A percentile compares a stretch with the other conserved stretches of the same genome.
These are phyloP conservation scores for Podaxis rugospora DNA, from an alignment of 768 basidiomycete genomes.

Conservation along the genomic window DNA sequence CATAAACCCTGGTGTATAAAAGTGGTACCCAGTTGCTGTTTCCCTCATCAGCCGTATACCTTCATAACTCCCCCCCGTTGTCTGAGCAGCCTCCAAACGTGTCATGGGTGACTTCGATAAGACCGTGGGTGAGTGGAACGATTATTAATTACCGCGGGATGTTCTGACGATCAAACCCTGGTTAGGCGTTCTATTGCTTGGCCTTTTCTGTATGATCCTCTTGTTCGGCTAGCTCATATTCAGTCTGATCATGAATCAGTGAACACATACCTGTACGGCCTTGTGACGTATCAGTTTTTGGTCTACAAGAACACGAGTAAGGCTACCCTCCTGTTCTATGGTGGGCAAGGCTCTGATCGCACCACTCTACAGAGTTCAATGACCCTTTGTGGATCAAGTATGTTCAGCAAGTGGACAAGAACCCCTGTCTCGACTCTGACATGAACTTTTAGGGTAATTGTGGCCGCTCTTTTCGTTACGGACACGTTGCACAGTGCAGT, in stretches of 20 bases:
- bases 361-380: conserved; percentile 25
- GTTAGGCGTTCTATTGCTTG: conserved; percentile 27
- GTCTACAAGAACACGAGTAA: conserved; percentile 26
- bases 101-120: conserved; percentile 21
- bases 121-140: conserved; percentile 3
- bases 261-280: conserved; percentile 27
- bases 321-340: not conserved
- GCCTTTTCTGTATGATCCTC: conserved; percentile 23
- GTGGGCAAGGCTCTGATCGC: conserved; percentile 9
- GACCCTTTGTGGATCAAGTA: conserved; percentile 31
- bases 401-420: not conserved
- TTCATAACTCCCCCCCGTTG: not conserved
- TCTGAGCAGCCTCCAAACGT: not conserved
- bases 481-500: conserved; percentile 32
- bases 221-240: not conserved
- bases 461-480: conserved; percentile 24
- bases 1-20: conserved; percentile 9
- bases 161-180: not conserved
- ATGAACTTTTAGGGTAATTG: conserved; percentile 20
- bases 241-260: conserved; percentile 9
- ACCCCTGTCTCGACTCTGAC: not conserved
- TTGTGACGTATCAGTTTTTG: conserved; percentile 29
- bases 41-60: not conserved
- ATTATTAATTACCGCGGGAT: not conserved
- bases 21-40: not conserved